A percentile compares a stretch with the other conserved stretches of the same genome.
phyloP scores from a whole-genome alignment of 225 moss, liverwort and hornwort species.

The Polytrichum commune region DNA sequence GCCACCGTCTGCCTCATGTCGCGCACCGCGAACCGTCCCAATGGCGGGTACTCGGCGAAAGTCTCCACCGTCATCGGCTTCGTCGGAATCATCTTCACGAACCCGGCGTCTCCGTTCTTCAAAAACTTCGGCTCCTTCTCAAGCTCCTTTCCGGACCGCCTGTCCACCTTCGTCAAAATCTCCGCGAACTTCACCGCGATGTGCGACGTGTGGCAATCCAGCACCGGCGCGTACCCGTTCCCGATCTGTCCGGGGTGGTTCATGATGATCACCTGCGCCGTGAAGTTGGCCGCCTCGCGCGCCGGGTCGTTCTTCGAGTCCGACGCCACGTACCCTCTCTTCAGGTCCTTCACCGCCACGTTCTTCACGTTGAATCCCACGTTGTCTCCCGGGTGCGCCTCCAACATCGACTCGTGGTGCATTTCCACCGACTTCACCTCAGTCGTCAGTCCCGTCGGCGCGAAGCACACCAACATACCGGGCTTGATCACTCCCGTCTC shows the following conservation, averaged over 20 bases:
- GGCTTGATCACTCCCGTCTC: constrained; percentile 35
- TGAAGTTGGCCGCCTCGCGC: constrained; percentile 33
- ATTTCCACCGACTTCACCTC: constrained; percentile 47
- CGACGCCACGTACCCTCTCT: constrained; percentile 38
- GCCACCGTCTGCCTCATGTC: constrained; percentile 34
- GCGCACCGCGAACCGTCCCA: constrained; percentile 25
- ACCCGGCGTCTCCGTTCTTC: constrained; percentile 40
- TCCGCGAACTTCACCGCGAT: constrained; percentile 55
- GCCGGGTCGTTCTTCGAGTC: constrained; percentile 46
- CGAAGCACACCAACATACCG: constrained; percentile 35
- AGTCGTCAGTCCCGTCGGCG: constrained; percentile 35
- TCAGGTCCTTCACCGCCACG: constrained; percentile 40
- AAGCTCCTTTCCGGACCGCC: constrained; percentile 54
- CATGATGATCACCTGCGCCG: constrained; percentile 50
- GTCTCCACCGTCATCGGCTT: constrained; percentile 50
- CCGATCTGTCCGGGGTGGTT: constrained; percentile 60
- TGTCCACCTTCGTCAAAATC: constrained; percentile 56
- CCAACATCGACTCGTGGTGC: constrained; percentile 41
- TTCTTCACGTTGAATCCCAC: constrained; percentile 51
- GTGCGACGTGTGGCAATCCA: constrained; percentile 58
- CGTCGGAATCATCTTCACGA: constrained; percentile 39
- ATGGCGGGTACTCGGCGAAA: constrained; percentile 24
- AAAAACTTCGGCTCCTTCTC: constrained; percentile 45
- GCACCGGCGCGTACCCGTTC: constrained; percentile 52
- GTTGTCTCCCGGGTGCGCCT: constrained; percentile 38